Conservation (phyloP, 108 stramenopile genomes). For the Parietichytrium sp. region DNA sequence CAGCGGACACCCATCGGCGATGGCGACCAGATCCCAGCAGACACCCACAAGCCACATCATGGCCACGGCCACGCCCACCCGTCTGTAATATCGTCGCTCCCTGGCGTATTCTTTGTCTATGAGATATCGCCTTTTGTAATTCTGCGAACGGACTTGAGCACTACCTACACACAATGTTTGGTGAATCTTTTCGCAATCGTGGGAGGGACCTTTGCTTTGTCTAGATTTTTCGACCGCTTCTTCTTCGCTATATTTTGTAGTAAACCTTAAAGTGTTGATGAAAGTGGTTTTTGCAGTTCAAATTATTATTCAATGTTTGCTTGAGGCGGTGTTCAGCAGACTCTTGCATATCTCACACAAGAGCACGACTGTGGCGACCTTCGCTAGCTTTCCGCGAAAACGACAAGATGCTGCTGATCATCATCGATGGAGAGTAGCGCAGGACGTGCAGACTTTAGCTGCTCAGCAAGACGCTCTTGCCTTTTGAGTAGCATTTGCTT, state of each 20-base stretch:
- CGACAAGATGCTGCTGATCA: too few relatives aligned
- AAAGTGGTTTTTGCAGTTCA: too few relatives aligned
- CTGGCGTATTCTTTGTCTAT: constrained; percentile 19
- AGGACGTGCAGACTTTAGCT: too few relatives aligned
- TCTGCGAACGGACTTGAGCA: not conserved
- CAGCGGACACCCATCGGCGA: constrained; percentile 3
- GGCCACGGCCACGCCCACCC: constrained; percentile 1
- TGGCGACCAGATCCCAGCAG: not conserved
- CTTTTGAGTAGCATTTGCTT: too few relatives aligned
- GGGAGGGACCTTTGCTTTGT: not conserved
- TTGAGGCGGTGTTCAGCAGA: too few relatives aligned
- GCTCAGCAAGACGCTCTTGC: too few relatives aligned
- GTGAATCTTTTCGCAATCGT: constrained; percentile 7
- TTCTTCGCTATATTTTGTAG: not conserved
- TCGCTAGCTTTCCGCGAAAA: too few relatives aligned
- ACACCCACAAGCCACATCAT: not conserved
- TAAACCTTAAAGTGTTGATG: not conserved
- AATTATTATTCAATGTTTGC: too few relatives aligned
- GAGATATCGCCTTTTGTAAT: constrained; percentile 6
- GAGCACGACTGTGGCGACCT: too few relatives aligned
- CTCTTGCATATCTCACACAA: too few relatives aligned
- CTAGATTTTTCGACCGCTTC: not conserved
- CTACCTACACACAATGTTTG: not conserved
- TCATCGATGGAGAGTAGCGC: too few relatives aligned
- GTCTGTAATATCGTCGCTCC: not conserved